Evolutionary conservation across 805 yeast genomes (phyloP).

Genomic region (Helenozyma baotianmanensis): DNA sequence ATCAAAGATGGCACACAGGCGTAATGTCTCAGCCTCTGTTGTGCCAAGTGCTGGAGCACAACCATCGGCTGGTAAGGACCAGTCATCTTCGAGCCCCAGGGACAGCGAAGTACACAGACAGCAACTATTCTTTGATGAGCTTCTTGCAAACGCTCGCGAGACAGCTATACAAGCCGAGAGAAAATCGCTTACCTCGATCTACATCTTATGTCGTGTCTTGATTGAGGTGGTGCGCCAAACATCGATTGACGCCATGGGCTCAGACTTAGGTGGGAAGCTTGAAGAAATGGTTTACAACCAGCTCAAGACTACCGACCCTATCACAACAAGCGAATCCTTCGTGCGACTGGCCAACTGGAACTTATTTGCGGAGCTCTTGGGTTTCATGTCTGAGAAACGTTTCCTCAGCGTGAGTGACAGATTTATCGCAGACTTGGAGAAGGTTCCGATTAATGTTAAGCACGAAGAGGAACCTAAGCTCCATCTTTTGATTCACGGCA

Average conservation of each 20-base stretch:
- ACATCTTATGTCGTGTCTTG: conserved; percentile 82
- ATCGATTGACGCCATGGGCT: conserved; percentile 67
- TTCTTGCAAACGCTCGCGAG: conserved; percentile 43
- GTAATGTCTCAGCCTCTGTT: conserved; percentile 42
- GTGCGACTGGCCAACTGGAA: conserved; percentile 93
- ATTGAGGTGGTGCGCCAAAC: conserved; percentile 90
- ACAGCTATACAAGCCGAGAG: conserved; percentile 81
- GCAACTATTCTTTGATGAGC: conserved; percentile 28
- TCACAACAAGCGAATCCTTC: conserved; percentile 52
- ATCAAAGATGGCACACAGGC: conserved; percentile 38
- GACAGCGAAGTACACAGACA: conserved; percentile 8
- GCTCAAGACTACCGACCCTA: conserved; percentile 82
- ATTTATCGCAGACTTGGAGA: conserved; percentile 88
- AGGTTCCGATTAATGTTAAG: conserved; percentile 46
- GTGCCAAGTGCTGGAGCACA: too few relatives aligned
- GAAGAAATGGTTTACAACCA: conserved; percentile 94
- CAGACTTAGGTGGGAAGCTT: conserved; percentile 72
- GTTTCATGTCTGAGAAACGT: conserved; percentile 82
- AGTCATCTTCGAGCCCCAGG: too few relatives aligned
- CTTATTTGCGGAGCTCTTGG: conserved; percentile 80
- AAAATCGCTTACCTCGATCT: conserved; percentile 81
- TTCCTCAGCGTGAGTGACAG: conserved; percentile 88
- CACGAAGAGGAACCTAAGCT: conserved; percentile 50
- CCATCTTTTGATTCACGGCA: conserved; percentile 80
- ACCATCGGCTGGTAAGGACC: too few relatives aligned